These are phyloP conservation scores for Vitis vinifera DNA, from an alignment of 164 flowering plant genomes.

Conservation along the genomic window DNA sequence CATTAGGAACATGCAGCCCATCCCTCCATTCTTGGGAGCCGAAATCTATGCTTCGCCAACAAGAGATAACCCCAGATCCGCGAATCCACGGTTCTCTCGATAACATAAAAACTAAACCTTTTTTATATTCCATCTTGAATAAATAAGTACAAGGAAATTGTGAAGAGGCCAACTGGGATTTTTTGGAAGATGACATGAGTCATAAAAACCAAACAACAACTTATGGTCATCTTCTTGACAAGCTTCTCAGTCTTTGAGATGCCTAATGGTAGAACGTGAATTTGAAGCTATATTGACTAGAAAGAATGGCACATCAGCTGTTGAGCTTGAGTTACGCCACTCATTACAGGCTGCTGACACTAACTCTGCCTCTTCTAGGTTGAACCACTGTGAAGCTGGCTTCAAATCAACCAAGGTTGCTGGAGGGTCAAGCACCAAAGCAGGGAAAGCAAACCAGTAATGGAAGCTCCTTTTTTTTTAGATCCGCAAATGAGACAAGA, in stretches of 20 bases:
- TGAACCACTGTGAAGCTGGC: not conserved
- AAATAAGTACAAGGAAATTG: conserved; percentile 74
- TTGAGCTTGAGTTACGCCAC: no score
- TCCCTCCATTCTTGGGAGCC: conserved; percentile 56
- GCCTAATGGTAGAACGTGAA: conserved; percentile 61
- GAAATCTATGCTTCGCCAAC: conserved; percentile 81
- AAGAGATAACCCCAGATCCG: conserved; percentile 76
- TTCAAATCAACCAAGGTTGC: conserved; percentile 59
- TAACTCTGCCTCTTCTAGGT: no score
- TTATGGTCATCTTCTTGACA: conserved; percentile 58
- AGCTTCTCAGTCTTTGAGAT: conserved; percentile 67
- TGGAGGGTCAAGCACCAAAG: conserved; percentile 82
- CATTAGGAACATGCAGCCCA: conserved; percentile 51
- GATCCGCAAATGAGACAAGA: conserved; percentile 86
- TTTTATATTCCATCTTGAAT: conserved; percentile 65
- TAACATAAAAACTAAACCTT: conserved; percentile 77
- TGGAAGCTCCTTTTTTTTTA: conserved; percentile 86
- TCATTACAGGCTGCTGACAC: no score
- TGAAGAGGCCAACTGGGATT: conserved; percentile 99
- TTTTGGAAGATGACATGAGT: conserved; percentile 84
- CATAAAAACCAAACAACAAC: conserved; percentile 93
- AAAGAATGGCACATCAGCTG: no score
- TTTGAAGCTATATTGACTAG: conserved; percentile 25
- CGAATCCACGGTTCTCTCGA: conserved; percentile 88
- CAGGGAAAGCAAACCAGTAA: conserved; percentile 97